phyloP scores from a whole-genome alignment of 257 asterid genomes.

The Ajuga chamaepitys region DNA sequence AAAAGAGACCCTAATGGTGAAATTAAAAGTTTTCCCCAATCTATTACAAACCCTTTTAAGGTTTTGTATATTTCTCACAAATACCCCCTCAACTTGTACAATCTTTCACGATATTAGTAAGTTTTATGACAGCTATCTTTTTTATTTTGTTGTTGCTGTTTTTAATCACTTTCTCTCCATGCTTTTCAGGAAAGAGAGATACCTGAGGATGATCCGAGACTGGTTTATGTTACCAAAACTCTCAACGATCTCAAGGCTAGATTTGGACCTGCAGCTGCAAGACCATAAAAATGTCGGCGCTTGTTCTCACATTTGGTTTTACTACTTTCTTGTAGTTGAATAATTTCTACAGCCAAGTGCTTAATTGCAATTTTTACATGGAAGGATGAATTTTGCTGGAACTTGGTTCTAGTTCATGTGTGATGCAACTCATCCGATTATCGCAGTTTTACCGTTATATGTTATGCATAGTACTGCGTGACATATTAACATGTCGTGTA shows the following conservation, averaged over 20 bases:
- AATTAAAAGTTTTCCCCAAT: no score
- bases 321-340: background rate
- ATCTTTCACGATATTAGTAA: no score
- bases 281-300: conserved; percentile 19
- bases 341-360: conserved; percentile 10
- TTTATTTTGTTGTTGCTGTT: no score
- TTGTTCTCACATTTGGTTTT: background rate
- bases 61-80: no score
- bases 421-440: background rate
- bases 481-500: no score
- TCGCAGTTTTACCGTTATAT: no score
- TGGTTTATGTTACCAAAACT: conserved; percentile 40
- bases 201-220: conserved; percentile 84
- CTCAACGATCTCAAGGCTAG: conserved; percentile 31
- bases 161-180: background rate
- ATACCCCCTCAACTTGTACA: no score
- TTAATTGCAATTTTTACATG: background rate
- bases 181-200: conserved; percentile 72
- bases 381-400: background rate
- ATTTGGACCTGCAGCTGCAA: conserved; percentile 36
- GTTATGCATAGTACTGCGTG: no score
- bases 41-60: no score
- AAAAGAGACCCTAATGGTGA: no score
- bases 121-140: no score
- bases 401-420: background rate